Base-by-base conservation (phyloP, 495 filamentous ascomycete species). In the Podospora anserina region DNA sequence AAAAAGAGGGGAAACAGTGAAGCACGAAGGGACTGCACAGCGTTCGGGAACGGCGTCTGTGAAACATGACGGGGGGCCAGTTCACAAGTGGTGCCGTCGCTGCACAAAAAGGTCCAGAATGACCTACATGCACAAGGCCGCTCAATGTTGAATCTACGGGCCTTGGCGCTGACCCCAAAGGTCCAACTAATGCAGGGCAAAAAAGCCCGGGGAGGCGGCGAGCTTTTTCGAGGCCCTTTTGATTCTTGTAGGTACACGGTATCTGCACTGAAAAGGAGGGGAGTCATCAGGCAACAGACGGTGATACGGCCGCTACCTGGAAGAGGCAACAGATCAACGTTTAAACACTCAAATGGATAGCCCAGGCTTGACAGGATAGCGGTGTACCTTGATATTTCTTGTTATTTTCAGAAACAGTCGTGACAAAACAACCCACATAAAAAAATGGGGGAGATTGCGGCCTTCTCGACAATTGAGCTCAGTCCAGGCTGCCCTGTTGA, bases 401-500 rank as follows among this genome's bases (percentile, higher is more conserved):
- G 23, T 23, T 23, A 23, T 23, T 23, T 23, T 23, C 23, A 23
- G 23, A 23, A 23, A 23, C 23, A 23, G 23, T 23, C 1, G 23
- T 23, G 23, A 23, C 23, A 23, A 23, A 23, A 23, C 23, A 23
- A 7, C 30, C 30, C 30, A 32, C 30, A 32, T 5, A 27, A 27
- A 61, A 15, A 26, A 32, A 15, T 28, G 6, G 26, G 11, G 27
- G 61, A 63, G 30, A 63, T 63, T 49, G 61, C 61, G 61, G 26
- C 30, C 9, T 13, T 62, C 9, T 27, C 60, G 30, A 62, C 61
- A 63, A 44, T 49, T 63, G 18, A 44, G 30, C 28, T 16, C 61
- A 63, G 32, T 63, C 61, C 61, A 63, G 27, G 61, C 61, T 34
- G 61, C 61, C 61, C 61, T 63, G 61, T 27, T 27, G 30, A 32